A percentile compares a stretch with the other conserved stretches of the same genome.
Conservation (phyloP, 108 stramenopile genomes). For the Stephanodiscus minutulus region DNA sequence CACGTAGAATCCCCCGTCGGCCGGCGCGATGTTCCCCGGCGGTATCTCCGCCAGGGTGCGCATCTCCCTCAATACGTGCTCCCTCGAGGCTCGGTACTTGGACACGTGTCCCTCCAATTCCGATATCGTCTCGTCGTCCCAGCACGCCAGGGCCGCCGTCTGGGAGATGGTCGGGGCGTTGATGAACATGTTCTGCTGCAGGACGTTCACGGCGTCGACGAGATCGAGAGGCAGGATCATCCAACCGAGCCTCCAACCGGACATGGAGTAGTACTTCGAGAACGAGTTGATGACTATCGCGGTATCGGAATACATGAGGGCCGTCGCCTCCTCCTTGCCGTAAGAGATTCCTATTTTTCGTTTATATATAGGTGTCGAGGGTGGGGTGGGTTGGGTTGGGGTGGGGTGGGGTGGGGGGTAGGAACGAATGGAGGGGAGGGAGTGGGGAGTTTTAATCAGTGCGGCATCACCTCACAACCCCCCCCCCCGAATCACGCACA, state of each 20-base stretch:
- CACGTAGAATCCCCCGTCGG: slow-evolving; percentile 93
- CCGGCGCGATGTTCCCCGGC: slow-evolving; percentile 70
- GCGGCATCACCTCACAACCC: too few species aligned
- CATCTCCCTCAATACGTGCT: slow-evolving; percentile 62
- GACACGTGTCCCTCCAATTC: slow-evolving; percentile 82
- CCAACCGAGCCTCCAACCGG: slow-evolving; percentile 94
- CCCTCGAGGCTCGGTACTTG: slow-evolving; percentile 70
- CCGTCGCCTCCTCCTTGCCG: slow-evolving; percentile 84
- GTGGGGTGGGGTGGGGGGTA: too few species aligned
- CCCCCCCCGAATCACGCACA: too few species aligned
- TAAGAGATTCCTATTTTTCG: slow-evolving; percentile 73
- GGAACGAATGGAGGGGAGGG: too few species aligned
- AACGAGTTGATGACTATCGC: slow-evolving; percentile 92
- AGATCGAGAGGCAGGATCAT: slow-evolving; percentile 80
- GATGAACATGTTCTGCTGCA: slow-evolving; percentile 95
- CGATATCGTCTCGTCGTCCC: slow-evolving; percentile 69
- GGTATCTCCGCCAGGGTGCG: slow-evolving; percentile 43
- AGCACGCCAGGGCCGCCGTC: slow-evolving; percentile 82
- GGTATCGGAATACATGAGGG: slow-evolving; percentile 65
- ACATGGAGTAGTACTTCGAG: slow-evolving; percentile 95
- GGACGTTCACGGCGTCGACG: slow-evolving; percentile 68
- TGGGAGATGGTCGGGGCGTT: slow-evolving; percentile 93
- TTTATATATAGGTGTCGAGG: background rate
- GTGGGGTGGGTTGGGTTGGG: too few species aligned
- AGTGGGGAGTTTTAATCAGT: too few species aligned